Evolutionary conservation across 139 green algal species (phyloP).

Genomic region (Chlorella ohadii): DNA sequence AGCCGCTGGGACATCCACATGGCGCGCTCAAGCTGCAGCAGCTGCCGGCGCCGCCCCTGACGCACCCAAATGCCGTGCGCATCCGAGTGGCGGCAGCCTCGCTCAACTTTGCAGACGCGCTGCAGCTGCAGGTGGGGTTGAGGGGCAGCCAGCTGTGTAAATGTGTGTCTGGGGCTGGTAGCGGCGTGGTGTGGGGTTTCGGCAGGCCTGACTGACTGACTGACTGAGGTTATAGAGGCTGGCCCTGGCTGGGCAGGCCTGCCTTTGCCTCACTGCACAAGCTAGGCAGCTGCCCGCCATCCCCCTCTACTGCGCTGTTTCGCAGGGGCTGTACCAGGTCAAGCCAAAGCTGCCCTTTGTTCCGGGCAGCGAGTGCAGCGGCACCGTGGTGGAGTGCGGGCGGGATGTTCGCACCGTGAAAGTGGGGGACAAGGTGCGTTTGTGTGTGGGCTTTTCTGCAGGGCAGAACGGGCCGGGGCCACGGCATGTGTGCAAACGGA

Average conservation of each 20-base stretch:
- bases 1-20: slow-evolving; percentile 1
- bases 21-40: background rate
- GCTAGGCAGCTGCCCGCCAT: too few relatives aligned
- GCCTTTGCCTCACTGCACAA: too few relatives aligned
- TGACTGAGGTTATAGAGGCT: too few relatives aligned
- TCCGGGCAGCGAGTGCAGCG: slow-evolving; percentile 81
- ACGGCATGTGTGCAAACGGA: too few relatives aligned
- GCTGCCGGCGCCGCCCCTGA: background rate
- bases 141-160: background rate
- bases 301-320: too few relatives aligned
- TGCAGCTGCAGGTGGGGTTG: slow-evolving; percentile 50
- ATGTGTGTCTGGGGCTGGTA: too few relatives aligned
- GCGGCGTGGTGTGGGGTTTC: too few relatives aligned
- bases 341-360: slow-evolving; percentile 84
- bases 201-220: too few relatives aligned
- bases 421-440: slow-evolving; percentile 73
- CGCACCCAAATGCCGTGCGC: slow-evolving; percentile 37
- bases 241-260: too few relatives aligned
- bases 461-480: too few relatives aligned
- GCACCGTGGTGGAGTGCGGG: slow-evolving; percentile 75
- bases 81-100: slow-evolving; percentile 56
- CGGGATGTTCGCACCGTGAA: slow-evolving; percentile 64
- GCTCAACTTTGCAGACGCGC: slow-evolving; percentile 83
- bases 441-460: background rate
- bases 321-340: slow-evolving; percentile 88